These are phyloP conservation scores for Aspergillus intermedius DNA, from an alignment of 2,329 filamentous ascomycete genomes.

Conservation along the genomic window DNA sequence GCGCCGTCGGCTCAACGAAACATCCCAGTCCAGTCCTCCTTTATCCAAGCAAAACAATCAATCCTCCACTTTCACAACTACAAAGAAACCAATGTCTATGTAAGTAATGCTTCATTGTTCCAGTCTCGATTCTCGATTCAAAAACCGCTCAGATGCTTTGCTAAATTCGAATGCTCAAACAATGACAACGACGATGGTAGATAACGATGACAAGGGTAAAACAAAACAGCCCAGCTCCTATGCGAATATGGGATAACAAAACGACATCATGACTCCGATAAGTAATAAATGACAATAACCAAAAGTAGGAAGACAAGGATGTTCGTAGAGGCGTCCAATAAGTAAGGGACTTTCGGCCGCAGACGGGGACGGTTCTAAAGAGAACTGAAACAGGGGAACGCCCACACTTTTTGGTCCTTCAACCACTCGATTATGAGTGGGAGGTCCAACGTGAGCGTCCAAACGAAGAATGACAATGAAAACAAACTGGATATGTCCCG, in stretches of 20 bases:
- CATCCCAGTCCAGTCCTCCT: not conserved
- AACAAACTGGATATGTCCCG: not conserved
- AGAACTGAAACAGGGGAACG: not conserved
- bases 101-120: not conserved
- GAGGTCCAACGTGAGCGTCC: not conserved
- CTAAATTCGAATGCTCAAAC: not conserved
- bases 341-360: conserved; percentile 1
- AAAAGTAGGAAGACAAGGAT: not conserved
- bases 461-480: not conserved
- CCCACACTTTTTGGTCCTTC: not conserved
- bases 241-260: not conserved
- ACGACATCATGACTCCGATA: not conserved
- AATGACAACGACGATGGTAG: not conserved
- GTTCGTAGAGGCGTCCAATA: not conserved
- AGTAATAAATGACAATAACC: not conserved
- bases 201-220: too few species aligned
- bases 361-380: not conserved
- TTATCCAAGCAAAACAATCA: not conserved
- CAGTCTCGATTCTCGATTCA: not conserved
- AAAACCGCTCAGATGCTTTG: conserved; percentile 1
- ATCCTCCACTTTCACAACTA: not conserved
- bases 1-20: not conserved
- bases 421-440: not conserved
- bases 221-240: not conserved
- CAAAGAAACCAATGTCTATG: not conserved